Percentiles rank a stretch among this genome's conserved stretches.
phyloP scores from a whole-genome alignment of 305 asterid species.

The Petunia hybrid region DNA sequence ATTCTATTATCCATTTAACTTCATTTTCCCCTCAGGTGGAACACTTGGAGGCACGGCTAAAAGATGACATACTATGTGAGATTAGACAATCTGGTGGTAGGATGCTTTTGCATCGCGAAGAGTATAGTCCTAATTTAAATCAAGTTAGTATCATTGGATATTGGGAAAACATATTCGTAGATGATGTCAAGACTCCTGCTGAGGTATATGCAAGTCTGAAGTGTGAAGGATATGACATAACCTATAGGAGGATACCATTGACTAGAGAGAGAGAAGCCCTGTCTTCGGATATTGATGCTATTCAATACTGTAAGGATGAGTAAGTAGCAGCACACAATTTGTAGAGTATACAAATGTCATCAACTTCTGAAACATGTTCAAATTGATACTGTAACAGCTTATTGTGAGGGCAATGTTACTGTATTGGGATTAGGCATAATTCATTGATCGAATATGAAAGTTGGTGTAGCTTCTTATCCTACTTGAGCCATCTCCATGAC shows the following conservation, averaged over 20 bases:
- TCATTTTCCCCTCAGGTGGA: slow-evolving; percentile 72
- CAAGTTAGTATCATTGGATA: slow-evolving; percentile 92
- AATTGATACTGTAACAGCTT: neutral
- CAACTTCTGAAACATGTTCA: slow-evolving; percentile 27
- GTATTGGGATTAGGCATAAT: neutral
- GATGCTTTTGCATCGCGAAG: slow-evolving; percentile 99
- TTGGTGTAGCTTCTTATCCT: slow-evolving; percentile 19
- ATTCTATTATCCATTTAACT: slow-evolving; percentile 32
- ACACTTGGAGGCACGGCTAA: slow-evolving; percentile 93
- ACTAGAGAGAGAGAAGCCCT: slow-evolving; percentile 98
- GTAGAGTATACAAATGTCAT: neutral
- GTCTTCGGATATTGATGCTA: slow-evolving; percentile 92
- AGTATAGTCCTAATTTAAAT: slow-evolving; percentile 76
- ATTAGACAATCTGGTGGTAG: slow-evolving; percentile 90
- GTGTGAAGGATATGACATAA: slow-evolving; percentile 69
- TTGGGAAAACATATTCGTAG: slow-evolving; percentile 94
- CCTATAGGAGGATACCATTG: slow-evolving; percentile 87
- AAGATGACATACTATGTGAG: slow-evolving; percentile 89
- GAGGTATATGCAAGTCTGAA: slow-evolving; percentile 84
- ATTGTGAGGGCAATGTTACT: slow-evolving; percentile 23
- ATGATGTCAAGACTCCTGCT: slow-evolving; percentile 93
- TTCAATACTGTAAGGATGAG: slow-evolving; percentile 89
- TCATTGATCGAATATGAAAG: neutral
- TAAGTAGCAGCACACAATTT: slow-evolving; percentile 53
- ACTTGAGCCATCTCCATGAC: slow-evolving; percentile 20